Conservation (phyloP, 2,329 filamentous ascomycete genomes). For the Arthrocladium fulminans region DNA sequence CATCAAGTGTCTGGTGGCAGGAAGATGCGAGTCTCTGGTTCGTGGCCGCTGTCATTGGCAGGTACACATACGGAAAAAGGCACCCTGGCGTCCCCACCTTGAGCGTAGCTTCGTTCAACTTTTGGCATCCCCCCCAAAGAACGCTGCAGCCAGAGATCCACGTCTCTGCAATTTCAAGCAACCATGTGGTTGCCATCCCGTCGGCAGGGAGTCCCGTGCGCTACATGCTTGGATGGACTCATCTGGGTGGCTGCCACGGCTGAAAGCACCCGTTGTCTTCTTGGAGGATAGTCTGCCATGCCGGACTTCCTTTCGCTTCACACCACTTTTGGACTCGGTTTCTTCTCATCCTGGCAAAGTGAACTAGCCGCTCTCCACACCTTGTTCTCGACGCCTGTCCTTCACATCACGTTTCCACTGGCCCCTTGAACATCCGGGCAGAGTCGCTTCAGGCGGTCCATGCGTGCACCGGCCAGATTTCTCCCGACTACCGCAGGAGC, state of each 20-base stretch:
- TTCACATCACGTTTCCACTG: neutral
- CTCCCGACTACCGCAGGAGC: neutral
- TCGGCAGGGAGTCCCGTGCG: neutral
- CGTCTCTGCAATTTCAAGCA: conserved; percentile 2
- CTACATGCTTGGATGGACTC: too few relatives aligned
- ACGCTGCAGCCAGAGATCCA: neutral
- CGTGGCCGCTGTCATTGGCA: neutral
- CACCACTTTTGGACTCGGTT: neutral
- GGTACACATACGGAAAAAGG: neutral
- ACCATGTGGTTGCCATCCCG: conserved; percentile 3
- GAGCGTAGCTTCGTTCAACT: neutral
- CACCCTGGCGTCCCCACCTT: neutral
- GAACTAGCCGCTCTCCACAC: neutral
- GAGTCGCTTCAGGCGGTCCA: neutral
- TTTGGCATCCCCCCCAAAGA: neutral
- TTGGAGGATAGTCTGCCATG: neutral
- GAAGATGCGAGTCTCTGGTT: neutral
- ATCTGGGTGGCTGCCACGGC: too few relatives aligned
- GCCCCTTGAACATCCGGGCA: neutral
- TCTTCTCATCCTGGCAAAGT: neutral
- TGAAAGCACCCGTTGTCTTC: neutral
- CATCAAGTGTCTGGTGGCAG: neutral
- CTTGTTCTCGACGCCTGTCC: neutral
- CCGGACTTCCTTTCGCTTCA: neutral
- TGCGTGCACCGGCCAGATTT: neutral